Evolutionary conservation across 371 early-diverging fungal genomes (phyloP).

Genomic region (Amoeboaphelidium occidentale): DNA sequence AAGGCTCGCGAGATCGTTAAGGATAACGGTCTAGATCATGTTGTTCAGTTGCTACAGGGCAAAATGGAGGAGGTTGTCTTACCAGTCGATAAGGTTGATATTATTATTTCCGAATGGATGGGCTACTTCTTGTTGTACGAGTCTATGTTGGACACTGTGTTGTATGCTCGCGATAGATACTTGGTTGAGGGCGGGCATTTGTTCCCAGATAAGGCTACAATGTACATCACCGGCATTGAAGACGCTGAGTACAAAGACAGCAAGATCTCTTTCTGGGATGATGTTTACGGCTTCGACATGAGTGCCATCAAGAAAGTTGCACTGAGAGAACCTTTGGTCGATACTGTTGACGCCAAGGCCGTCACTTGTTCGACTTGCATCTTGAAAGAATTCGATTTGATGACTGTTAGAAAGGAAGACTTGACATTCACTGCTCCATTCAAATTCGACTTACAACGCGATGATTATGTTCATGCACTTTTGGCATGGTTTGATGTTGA

Average conservation of each 20-base stretch:
- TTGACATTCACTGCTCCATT: slow-evolving; percentile 55
- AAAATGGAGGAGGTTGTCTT: slow-evolving; percentile 82
- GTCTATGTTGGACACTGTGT: slow-evolving; percentile 92
- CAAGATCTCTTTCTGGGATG: slow-evolving; percentile 68
- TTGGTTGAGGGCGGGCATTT: slow-evolving; percentile 37
- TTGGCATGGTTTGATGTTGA: slow-evolving; percentile 74
- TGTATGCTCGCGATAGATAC: slow-evolving; percentile 81
- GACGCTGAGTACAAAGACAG: slow-evolving; percentile 69
- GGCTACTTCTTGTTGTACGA: slow-evolving; percentile 93
- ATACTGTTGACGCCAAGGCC: slow-evolving; percentile 54
- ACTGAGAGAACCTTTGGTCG: slow-evolving; percentile 73
- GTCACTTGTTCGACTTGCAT: slow-evolving; percentile 39
- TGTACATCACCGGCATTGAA: slow-evolving; percentile 75
- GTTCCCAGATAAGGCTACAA: slow-evolving; percentile 68
- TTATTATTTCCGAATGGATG: slow-evolving; percentile 97
- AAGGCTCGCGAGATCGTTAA: slow-evolving; percentile 67
- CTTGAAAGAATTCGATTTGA: slow-evolving; percentile 56
- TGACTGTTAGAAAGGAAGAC: slow-evolving; percentile 54
- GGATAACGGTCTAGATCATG: slow-evolving; percentile 62
- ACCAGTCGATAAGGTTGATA: slow-evolving; percentile 58
- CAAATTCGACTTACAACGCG: slow-evolving; percentile 37
- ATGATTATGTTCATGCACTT: slow-evolving; percentile 70
- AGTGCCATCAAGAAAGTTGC: slow-evolving; percentile 62
- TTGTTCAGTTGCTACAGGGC: slow-evolving; percentile 65
- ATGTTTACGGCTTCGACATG: slow-evolving; percentile 75